Percentiles rank a stretch among this genome's conserved stretches.
Conservation (phyloP, 192 early-diverging fungal species). For the Coemansia sp. region DNA sequence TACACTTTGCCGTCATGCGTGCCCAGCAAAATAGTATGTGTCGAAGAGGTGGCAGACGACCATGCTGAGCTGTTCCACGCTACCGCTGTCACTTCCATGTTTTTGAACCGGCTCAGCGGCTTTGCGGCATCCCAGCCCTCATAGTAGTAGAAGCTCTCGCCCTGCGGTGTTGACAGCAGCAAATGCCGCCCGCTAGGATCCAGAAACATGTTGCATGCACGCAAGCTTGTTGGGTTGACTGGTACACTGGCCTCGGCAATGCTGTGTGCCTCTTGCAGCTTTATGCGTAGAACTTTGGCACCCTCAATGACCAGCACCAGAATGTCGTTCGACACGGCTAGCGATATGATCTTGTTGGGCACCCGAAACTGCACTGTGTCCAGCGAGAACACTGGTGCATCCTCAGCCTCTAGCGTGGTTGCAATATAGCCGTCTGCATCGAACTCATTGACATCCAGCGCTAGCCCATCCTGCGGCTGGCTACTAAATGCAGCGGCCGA, state of each 20-base stretch:
- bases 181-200: conserved; percentile 89
- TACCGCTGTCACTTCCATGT: conserved; percentile 79
- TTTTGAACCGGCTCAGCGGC: conserved; percentile 74
- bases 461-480: conserved; percentile 4
- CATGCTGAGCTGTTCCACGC: conserved; percentile 77
- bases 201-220: conserved; percentile 67
- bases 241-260: conserved; percentile 44
- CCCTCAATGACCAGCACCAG: conserved; percentile 78
- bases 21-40: conserved; percentile 81
- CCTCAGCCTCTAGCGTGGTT: conserved; percentile 41
- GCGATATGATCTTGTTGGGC: conserved; percentile 67
- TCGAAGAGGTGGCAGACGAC: conserved; percentile 55
- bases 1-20: conserved; percentile 83
- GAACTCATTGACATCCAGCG: conserved; percentile 6
- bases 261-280: conserved; percentile 76
- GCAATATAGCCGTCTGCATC: conserved; percentile 42
- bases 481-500: background rate
- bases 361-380: conserved; percentile 89
- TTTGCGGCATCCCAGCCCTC: conserved; percentile 84
- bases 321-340: conserved; percentile 82
- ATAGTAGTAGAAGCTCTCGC: conserved; percentile 90
- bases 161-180: conserved; percentile 82
- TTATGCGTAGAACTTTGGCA: conserved; percentile 78
- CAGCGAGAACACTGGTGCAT: conserved; percentile 71
- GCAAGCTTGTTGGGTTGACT: conserved; percentile 24